Base-by-base conservation (phyloP, 202 grass and related monocot species). In the Cymbopogon flexuosus region DNA sequence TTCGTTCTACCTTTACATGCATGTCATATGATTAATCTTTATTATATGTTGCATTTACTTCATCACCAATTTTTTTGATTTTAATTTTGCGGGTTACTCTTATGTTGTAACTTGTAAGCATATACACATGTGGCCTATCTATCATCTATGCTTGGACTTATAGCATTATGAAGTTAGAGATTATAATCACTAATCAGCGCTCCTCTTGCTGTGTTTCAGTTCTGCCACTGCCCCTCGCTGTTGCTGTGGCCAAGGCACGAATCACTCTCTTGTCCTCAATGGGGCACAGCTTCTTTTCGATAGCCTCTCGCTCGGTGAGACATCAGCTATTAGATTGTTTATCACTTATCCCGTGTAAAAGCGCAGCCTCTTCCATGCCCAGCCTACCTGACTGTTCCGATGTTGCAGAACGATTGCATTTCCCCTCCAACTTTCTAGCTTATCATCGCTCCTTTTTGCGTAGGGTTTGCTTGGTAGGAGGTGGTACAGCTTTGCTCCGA, bases 401-500 rank as follows among this genome's bases (percentile, higher is more conserved):
- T 12, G 52, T 27, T 16, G 47, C n/a, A 0, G 16, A 77, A 68
- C 34, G 3, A 15, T 27, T 70, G 46, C 3, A 4, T 39, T 8
- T 29, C 34, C 49, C 59, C 51, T 16, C 8, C 5, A 61, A 11
- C 8, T 68, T 68, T 43, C 45, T 47, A 12, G 54, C 13, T 78
- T 35, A 35, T 72, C 23, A 19, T 4, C 15, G 0, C 35, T 74
- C 40, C 30, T 63, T 72, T 84, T 19, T 11, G 15, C 27, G 18
- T 77, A 88, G 86, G 69, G 54, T 19, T 56, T 62, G 41, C 41
- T 81, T 59, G 37, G 61, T 23, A 40, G 60, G 73, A 67, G 84
- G 73, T 89, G 68, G 65, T 86, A 82, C 86, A 84, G 86, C 81
- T 56, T 89, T 62, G 58, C 40, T 1, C 8, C 78, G 0, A 85